Conservation (phyloP, 2,329 filamentous ascomycete genomes). For the Geoglossum cookeanum region DNA sequence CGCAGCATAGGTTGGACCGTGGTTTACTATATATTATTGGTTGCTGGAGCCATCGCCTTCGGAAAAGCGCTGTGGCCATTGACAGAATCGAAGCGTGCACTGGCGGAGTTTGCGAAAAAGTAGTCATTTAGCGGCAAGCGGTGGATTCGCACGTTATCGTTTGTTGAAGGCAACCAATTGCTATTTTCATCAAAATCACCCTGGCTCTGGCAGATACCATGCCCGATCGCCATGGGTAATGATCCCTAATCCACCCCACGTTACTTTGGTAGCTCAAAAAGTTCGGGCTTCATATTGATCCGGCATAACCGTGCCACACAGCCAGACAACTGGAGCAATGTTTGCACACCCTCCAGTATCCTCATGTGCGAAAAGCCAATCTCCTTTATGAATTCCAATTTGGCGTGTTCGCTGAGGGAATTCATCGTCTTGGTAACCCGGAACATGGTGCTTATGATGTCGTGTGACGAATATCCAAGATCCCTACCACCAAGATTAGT, state of each 20-base stretch:
- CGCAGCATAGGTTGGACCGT: conserved; percentile 45
- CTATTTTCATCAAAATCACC: background rate
- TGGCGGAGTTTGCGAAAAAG: conserved; percentile 16
- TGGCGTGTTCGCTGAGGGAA: conserved; percentile 79
- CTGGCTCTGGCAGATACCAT: background rate
- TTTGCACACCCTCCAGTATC: conserved; percentile 93
- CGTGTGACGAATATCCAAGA: conserved; percentile 92
- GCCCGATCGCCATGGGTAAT: background rate
- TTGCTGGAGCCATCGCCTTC: conserved; percentile 53
- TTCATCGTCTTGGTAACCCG: conserved; percentile 91
- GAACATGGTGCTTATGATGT: conserved; percentile 99
- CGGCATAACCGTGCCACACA: conserved; percentile 81
- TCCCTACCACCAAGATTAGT: conserved; percentile 27
- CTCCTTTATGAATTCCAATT: conserved; percentile 93
- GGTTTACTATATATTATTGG: conserved; percentile 59
- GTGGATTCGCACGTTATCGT: background rate
- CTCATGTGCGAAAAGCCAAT: conserved; percentile 99
- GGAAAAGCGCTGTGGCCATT: conserved; percentile 50
- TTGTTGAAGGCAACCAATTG: background rate
- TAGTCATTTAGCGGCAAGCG: background rate
- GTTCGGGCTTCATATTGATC: conserved; percentile 86
- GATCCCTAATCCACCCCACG: background rate
- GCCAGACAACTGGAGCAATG: conserved; percentile 78
- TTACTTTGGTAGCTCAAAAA: conserved; percentile 36
- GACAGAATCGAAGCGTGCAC: conserved; percentile 41